A percentile compares a stretch with the other conserved stretches of the same genome.
Conservation (phyloP, 805 yeast species). For the Yarrowia hollandica region DNA sequence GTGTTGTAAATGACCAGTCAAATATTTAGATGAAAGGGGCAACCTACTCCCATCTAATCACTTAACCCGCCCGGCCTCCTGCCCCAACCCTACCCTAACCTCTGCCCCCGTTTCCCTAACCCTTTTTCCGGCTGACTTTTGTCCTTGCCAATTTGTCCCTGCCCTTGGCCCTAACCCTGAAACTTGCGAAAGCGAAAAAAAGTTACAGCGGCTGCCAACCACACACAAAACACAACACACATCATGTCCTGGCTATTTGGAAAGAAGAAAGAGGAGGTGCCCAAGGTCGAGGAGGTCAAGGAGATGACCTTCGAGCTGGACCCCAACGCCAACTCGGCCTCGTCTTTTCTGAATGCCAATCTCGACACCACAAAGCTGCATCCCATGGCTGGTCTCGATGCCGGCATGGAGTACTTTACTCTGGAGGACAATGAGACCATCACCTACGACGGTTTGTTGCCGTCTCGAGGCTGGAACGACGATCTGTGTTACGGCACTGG, state of each 20-base stretch:
- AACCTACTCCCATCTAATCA: too few relatives aligned
- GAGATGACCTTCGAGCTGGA: slow-evolving; percentile 57
- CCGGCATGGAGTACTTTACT: slow-evolving; percentile 85
- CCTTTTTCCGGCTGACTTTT: too few relatives aligned
- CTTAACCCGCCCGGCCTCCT: too few relatives aligned
- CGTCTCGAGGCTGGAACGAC: slow-evolving; percentile 97
- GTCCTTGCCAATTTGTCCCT: background rate
- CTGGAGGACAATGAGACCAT: slow-evolving; percentile 79
- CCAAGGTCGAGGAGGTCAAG: slow-evolving; percentile 28
- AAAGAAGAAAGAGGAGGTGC: slow-evolving; percentile 33
- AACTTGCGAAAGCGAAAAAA: slow-evolving; percentile 28
- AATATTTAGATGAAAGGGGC: too few relatives aligned
- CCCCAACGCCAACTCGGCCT: slow-evolving; percentile 63
- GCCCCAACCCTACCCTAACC: background rate
- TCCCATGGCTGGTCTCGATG: slow-evolving; percentile 89
- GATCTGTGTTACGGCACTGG: slow-evolving; percentile 98
- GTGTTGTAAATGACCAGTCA: too few relatives aligned
- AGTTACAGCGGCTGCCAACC: background rate
- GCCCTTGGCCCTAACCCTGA: slow-evolving; percentile 15
- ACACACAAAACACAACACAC: slow-evolving; percentile 1
- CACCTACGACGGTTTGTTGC: slow-evolving; percentile 80
- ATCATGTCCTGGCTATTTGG: slow-evolving; percentile 39
- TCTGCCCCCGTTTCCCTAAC: too few relatives aligned
- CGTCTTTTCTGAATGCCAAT: slow-evolving; percentile 59
- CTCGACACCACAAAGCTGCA: slow-evolving; percentile 74